Evolutionary conservation across 164 flowering plant genomes (phyloP), one percentile per base, ranked within the genome.

Genomic region (Vitis rotundifolia): DNA sequence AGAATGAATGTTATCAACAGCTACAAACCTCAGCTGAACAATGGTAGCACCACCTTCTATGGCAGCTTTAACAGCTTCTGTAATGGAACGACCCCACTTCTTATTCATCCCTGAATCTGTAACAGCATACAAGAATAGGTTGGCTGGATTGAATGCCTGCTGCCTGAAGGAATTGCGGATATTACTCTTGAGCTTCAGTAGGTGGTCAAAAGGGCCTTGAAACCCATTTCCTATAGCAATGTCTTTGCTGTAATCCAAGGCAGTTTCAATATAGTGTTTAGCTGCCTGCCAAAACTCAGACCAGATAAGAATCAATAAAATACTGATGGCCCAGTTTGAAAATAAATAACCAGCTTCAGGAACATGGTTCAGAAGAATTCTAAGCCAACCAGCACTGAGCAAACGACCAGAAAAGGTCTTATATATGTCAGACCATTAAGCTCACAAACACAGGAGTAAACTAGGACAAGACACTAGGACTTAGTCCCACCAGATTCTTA

Each of bases 141-240:
- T 82, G 64, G 54, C 75, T 53, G 97, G 92, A 70, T 84, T 75
- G 65, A 93, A 93, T 14, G 67, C 68, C 48, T 49, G 63, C 12
- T 62, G 75, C 61, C 64, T 64, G 53, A 57, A 19, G 49, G 75
- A 73, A 68, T 29, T 70, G 44, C 63, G 15, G 44, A 26, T 47
- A 60, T 63, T 67, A 57, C 54, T 77, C 71, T 83, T 91, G 44
- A 91, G 89, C 78, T 79, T 86, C 60, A 85, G 60, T 10, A 84
- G 67, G 75, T 93, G 99, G 79, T 96, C 97, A 64, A 96, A 88
- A 13, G 99, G 99, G 57, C 99, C 95, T 83, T 96, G 98, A 62
- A 77, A 75, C 58, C 97, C 97, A 70, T 71, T 79, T 71, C 99
- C 99, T 74, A 96, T 83, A 56, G 56, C 65, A 68, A 95, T 82